Base-by-base conservation (phyloP, 306 rosid species). In the Cucurbita argyrosperma region DNA sequence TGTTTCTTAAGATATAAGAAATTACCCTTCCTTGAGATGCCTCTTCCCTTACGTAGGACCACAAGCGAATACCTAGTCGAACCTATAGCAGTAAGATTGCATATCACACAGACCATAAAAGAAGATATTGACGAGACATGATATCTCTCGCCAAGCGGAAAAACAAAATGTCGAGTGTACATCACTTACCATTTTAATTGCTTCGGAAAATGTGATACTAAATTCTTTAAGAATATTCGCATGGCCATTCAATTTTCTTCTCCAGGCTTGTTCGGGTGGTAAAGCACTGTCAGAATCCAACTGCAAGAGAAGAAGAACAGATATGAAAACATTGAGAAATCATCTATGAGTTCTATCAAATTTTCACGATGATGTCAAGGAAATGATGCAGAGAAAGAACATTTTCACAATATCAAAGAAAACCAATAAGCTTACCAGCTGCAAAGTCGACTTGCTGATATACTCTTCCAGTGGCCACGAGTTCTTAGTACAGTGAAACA, bases 11-110 rank as follows among this genome's bases (percentile, higher is more conserved):
- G 54, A 4, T 50, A 13, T 50, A 50, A n/a, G 54, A 79, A 72
- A 30, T 74, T 94, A 94, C 99, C 99, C 99, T 91, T 82, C 99
- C 99, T 49, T 94, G 97, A 72, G 99, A 94, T 79, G 99, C 99
- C 86, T 94, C 99, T 83, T 91, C 96, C 83, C 99, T 89, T 42
- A 94, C 89, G 67, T 94, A 94, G 62, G 99, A 94, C 99, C 99
- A 94, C 62, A 94, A 80, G 9, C 99, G 99, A 79, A 94, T 82
- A 40, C 97, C 99, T 69, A 94, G 75, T 10, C 90, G 89, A 82
- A 94, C 89, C 97, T 94, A 84, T 19, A 78, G 79, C 71, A 79
- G 26, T 8, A 42, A 47, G 63, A 45, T 62, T 43, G 16, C 21
- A 67, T 13, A 58, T 8, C 8, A 60, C 19, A 47, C 58, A 68